Conservation (phyloP, 176 grass and related monocot genomes). For the Musa schizocarpa region DNA sequence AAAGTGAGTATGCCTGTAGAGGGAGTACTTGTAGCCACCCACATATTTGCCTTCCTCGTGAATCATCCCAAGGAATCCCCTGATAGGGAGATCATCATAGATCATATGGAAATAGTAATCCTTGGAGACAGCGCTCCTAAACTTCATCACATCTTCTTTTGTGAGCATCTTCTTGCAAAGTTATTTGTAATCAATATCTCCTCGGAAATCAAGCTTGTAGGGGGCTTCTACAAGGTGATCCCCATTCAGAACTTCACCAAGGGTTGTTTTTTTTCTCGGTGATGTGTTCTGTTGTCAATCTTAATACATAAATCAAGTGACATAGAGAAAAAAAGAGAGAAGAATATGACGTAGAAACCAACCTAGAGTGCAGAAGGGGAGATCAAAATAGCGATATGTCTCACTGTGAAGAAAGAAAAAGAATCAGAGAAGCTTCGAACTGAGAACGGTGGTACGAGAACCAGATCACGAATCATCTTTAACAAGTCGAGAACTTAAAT, state of each 20-base stretch:
- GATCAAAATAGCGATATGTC: conserved; percentile 1
- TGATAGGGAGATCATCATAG: not conserved
- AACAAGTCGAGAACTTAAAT: no score
- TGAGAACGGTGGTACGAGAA: no score
- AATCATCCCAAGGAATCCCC: not conserved
- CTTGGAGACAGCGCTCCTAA: not conserved
- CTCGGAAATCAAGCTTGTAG: conserved; percentile 1
- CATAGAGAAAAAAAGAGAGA: no score
- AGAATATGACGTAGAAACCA: not conserved
- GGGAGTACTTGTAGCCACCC: not conserved
- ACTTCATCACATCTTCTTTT: not conserved
- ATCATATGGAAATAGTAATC: not conserved
- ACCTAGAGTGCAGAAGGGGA: not conserved
- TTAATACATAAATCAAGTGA: not conserved
- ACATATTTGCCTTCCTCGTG: not conserved
- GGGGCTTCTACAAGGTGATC: not conserved
- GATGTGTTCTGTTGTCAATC: not conserved
- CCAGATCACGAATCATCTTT: no score
- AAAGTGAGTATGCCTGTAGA: not conserved
- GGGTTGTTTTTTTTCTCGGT: not conserved
- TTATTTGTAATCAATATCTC: not conserved
- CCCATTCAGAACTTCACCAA: not conserved
- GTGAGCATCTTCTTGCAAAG: conserved; percentile 4
- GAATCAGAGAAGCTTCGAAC: no score
- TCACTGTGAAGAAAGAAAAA: not conserved